Base-by-base conservation (phyloP, 805 yeast species). In the Saturnispora kantuleensis region DNA sequence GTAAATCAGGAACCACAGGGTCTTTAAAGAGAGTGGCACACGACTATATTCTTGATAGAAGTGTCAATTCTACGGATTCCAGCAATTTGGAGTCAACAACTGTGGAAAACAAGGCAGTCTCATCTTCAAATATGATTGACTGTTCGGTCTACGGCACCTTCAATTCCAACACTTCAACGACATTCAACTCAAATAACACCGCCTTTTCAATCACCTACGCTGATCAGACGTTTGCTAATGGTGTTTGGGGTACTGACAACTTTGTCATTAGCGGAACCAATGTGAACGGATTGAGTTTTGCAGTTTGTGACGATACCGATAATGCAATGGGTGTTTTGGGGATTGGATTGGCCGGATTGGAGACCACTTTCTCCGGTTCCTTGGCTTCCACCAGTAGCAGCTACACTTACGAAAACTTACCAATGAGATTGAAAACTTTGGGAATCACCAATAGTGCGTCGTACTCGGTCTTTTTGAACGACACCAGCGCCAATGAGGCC, bases 301-400 rank as follows among this genome's bases (percentile, higher is more conserved):
- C 94, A 1, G 77, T 87, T 28, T 93, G 84, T 3, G 77, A 77
- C 56, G 59, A 60, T 34, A 73, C 86, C 1, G 75, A 77, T 49
- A 77, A 89, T 3, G 60, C 76, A 10, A 63, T 72, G 48, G 90
- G 94, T 47, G 89, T 84, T 28, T 62, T 84, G 35, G 88, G 89
- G 18, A 76, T 84, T 47, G 90, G 93, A 11, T 68, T 82, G 41
- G 63, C 74, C 4, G 83, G 77, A 10, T 68, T 84, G 43, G 95
- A 88, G 60, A 67, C 76, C 3, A 82, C 90, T 1, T 44, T 57
- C 31, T 60, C 53, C 35, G 51, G 56, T 26, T 40, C 46, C 3
- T 34, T 42, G 9, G 39, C 31, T 5, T 11, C 42, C 5, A 17
- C 40, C 10, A 35, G 44, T 11, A 41, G 41, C 3, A 47, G 56